phyloP scores from a whole-genome alignment of 768 basidiomycete genomes.

The Neoboletus brunneissimus region DNA sequence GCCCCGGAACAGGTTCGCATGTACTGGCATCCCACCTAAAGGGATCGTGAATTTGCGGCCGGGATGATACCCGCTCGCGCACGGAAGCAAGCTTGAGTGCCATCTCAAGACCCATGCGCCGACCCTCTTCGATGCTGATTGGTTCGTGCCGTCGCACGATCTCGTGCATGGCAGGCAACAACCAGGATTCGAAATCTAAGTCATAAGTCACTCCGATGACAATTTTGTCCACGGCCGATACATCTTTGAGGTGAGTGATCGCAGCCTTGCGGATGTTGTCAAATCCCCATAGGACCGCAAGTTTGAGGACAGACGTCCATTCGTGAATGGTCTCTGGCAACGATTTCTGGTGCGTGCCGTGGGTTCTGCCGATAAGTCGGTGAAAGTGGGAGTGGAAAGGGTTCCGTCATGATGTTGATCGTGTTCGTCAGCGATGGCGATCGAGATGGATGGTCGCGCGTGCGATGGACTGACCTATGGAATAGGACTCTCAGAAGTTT shows the following conservation, averaged over 20 bases:
- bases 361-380: not conserved
- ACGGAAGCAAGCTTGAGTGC: conserved; percentile 14
- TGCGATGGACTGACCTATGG: conserved; percentile 4
- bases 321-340: conserved; percentile 13
- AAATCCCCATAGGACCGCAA: conserved; percentile 39
- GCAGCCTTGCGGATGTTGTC: conserved; percentile 27
- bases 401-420: not conserved
- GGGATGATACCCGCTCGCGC: conserved; percentile 3
- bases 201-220: conserved; percentile 30
- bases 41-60: too few relatives aligned
- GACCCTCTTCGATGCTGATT: conserved; percentile 25
- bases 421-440: not conserved
- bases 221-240: conserved; percentile 33
- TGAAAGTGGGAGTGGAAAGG: not conserved
- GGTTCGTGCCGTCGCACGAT: conserved; percentile 15
- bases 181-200: conserved; percentile 30
- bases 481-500: conserved; percentile 14
- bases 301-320: conserved; percentile 38
- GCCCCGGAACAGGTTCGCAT: not conserved
- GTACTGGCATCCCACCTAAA: too few relatives aligned
- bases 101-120: conserved; percentile 25
- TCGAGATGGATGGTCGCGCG: not conserved
- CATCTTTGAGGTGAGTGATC: conserved; percentile 17
- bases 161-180: conserved; percentile 36
- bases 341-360: not conserved